phyloP scores from a whole-genome alignment of 495 filamentous ascomycete genomes.

The Penicillium cosmopolitanum region DNA sequence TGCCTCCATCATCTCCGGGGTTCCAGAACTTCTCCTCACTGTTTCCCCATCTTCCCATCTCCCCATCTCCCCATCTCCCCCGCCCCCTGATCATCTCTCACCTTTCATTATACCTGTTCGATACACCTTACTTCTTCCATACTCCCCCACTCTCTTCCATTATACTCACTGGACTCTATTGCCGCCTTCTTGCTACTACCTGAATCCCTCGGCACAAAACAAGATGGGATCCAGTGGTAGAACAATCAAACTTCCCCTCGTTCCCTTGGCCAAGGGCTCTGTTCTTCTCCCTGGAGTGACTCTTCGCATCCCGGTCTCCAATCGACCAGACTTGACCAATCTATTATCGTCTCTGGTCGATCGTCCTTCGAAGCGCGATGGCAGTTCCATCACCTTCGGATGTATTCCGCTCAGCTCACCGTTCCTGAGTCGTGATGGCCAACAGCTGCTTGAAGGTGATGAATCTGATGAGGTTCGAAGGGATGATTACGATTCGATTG shows the following conservation, averaged over 20 bases:
- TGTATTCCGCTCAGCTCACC: conserved; percentile 81
- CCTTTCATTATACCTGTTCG: neutral
- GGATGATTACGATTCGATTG: conserved; percentile 46
- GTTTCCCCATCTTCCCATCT: conserved; percentile 13
- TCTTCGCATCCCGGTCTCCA: conserved; percentile 73
- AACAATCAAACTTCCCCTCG: conserved; percentile 65
- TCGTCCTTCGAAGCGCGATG: conserved; percentile 64
- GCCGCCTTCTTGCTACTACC: conserved; percentile 10
- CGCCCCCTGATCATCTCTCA: neutral
- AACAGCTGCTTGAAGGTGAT: conserved; percentile 65
- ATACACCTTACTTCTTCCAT: neutral
- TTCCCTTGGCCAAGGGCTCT: conserved; percentile 71
- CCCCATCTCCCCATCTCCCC: conserved; percentile 16
- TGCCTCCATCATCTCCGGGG: conserved; percentile 30
- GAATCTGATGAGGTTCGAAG: conserved; percentile 40
- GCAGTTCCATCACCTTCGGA: conserved; percentile 69
- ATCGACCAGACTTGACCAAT: conserved; percentile 80
- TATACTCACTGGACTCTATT: conserved; percentile 11
- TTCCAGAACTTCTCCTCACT: conserved; percentile 39
- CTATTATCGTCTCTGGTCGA: conserved; percentile 77
- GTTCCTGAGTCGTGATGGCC: conserved; percentile 67
- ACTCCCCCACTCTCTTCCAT: conserved; percentile 10
- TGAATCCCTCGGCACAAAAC: conserved; percentile 16
- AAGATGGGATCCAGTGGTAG: conserved; percentile 50
- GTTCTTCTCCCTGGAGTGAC: conserved; percentile 83